Evolutionary conservation across 2,329 filamentous ascomycete species (phyloP).

Genomic region (Fonsecaea pedrosoi): DNA sequence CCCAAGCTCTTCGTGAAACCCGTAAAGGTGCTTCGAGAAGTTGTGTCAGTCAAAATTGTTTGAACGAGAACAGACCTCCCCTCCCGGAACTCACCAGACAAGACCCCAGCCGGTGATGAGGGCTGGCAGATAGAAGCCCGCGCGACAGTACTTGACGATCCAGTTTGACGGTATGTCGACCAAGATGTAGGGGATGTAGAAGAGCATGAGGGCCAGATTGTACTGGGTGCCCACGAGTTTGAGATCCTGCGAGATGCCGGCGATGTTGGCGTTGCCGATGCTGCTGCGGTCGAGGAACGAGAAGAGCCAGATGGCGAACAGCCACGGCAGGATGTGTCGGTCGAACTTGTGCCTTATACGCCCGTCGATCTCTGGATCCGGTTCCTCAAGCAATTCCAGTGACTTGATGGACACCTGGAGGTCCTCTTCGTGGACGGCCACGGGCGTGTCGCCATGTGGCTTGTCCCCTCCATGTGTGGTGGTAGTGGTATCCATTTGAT

Average conservation of each 20-base stretch:
- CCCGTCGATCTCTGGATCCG: neutral
- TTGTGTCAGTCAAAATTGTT: neutral
- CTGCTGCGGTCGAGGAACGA: conserved; percentile 72
- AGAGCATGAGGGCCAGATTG: conserved; percentile 23
- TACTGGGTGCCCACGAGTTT: conserved; percentile 11
- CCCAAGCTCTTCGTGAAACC: conserved; percentile 44
- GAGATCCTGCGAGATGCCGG: conserved; percentile 66
- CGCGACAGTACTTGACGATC: conserved; percentile 27
- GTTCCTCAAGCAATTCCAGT: conserved; percentile 5
- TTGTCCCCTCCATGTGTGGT: neutral
- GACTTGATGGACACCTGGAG: neutral
- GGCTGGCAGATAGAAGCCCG: conserved; percentile 25
- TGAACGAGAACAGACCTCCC: neutral
- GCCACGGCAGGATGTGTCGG: conserved; percentile 8
- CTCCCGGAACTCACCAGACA: neutral
- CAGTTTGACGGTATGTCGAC: conserved; percentile 31
- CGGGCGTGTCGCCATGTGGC: neutral
- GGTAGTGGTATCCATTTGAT: neutral
- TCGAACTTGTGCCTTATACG: conserved; percentile 4
- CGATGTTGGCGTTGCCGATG: conserved; percentile 72
- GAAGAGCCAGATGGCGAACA: conserved; percentile 46
- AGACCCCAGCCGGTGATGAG: conserved; percentile 26
- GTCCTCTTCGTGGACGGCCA: neutral
- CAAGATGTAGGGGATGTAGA: conserved; percentile 32
- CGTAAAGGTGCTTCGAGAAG: conserved; percentile 20